Percentiles rank a stretch among this genome's conserved stretches.
phyloP scores from a whole-genome alignment of 345 rosid species.

The Brassica cretica region DNA sequence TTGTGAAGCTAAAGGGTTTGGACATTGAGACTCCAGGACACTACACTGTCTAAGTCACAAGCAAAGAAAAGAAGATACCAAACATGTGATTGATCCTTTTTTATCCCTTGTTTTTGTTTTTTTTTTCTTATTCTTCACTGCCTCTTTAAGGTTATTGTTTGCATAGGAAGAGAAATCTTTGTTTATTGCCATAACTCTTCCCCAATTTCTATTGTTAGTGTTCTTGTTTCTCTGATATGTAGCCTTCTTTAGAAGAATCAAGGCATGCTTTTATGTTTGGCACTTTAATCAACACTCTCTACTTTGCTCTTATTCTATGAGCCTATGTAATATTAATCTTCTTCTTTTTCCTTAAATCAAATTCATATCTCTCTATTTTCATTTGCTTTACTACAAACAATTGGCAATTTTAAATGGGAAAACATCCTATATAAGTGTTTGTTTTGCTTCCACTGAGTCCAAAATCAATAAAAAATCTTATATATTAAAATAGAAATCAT shows the following conservation, averaged over 20 bases:
- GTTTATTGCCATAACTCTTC: slow-evolving; percentile 39
- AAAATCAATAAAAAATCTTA: background rate
- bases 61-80: background rate
- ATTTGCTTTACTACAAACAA: background rate
- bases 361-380: background rate
- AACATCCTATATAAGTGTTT: background rate
- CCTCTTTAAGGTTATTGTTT: background rate
- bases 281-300: slow-evolving; percentile 25
- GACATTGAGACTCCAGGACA: background rate
- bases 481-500: too few species aligned
- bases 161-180: slow-evolving; percentile 27
- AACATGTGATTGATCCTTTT: background rate
- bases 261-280: slow-evolving; percentile 27
- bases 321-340: slow-evolving; percentile 32
- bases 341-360: slow-evolving; percentile 1
- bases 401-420: background rate
- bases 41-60: background rate
- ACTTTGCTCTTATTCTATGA: slow-evolving; percentile 29
- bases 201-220: slow-evolving; percentile 20
- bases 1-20: slow-evolving; percentile 1
- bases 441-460: background rate
- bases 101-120: background rate
- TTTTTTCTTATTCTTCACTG: background rate
- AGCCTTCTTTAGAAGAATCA: slow-evolving; percentile 24
- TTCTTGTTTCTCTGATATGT: slow-evolving; percentile 16